Evolutionary conservation across 208 protist genomes (phyloP), one percentile per base, ranked within the genome.

Genomic region (Endotrypanum monterogeii): DNA sequence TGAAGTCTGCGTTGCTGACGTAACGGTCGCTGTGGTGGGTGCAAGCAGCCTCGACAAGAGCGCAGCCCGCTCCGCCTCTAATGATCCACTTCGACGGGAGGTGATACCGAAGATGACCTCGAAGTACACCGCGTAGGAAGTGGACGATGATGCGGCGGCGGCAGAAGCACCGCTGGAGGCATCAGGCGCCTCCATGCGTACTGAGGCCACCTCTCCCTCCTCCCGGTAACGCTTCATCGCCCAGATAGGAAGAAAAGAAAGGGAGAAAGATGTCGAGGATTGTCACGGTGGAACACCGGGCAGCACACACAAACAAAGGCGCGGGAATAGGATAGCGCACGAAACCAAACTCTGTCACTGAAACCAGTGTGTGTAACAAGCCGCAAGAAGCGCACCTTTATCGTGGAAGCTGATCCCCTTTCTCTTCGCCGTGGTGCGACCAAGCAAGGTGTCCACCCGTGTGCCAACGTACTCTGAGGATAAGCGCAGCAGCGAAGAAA

Each of bases 61-160:
- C 3, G 77, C 81, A 3, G 71, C 76, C 46, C 76, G 70, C 30
- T 81, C 76, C 63, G 76, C 76, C 58, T 81, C 76, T 28, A 81
- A 50, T 0, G 76, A 73, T 28, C 76, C 66, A 71, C 76, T 81
- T 35, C 76, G 76, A 25, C 76, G 76, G 3, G 70, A 76, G 0
- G 76, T 76, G 41, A 81, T 67, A 67, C 71, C 73, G 65, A 70
- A 81, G 39, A 81, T 81, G 16, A 76, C 71, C 41, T 81, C 76
- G 41, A 81, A 81, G 66, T 62, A 67, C 20, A 76, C 58, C 14
- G 76, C 76, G 50, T 71, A 62, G 11, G 76, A 67, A 8, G 76
- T 73, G n/a, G 75, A 80, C 60, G 75, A 71, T 5, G 67, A 30
- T 20, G 48, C 46, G 51, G 12, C 30, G 6, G 60, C 39, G 12